Percentiles rank a stretch among this genome's conserved stretches.
Conservation (phyloP, 2,329 filamentous ascomycete species). For the Domatiomyces globalis region DNA sequence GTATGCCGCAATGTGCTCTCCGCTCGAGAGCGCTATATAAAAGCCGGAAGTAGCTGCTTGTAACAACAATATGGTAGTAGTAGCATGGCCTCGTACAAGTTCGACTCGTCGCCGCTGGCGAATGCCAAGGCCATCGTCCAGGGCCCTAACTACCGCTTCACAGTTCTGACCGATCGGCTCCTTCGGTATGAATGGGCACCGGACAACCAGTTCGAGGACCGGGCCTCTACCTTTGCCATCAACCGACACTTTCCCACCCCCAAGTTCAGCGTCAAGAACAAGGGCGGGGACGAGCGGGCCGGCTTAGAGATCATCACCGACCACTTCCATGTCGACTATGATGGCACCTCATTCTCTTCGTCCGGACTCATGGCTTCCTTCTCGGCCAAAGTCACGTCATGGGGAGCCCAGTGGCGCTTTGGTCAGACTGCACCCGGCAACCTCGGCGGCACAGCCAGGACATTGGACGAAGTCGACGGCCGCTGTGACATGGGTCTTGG, state of each 20-base stretch:
- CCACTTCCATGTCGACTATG: constrained; percentile 43
- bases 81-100: constrained; percentile 15
- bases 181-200: constrained; percentile 49
- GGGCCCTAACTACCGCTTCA: constrained; percentile 44
- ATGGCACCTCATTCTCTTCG: constrained; percentile 42
- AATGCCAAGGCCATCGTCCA: constrained; percentile 33
- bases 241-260: constrained; percentile 25
- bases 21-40: too few species aligned
- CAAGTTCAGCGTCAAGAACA: constrained; percentile 7
- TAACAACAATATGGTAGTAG: neutral
- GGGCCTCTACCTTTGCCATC: constrained; percentile 48
- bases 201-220: constrained; percentile 47
- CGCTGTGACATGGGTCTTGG: constrained; percentile 37
- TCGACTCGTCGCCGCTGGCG: constrained; percentile 29
- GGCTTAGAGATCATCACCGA: constrained; percentile 43
- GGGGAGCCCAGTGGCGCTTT: constrained; percentile 39
- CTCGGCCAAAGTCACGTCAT: constrained; percentile 26
- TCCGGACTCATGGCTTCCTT: constrained; percentile 36
- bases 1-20: neutral
- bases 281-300: constrained; percentile 32
- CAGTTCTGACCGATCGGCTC: constrained; percentile 41
- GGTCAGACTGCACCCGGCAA: constrained; percentile 29
- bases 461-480: constrained; percentile 41
- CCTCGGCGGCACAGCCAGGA: constrained; percentile 38
- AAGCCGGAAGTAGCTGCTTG: neutral